phyloP scores from a whole-genome alignment of 768 basidiomycete genomes.

The Boletus barrowsii region DNA sequence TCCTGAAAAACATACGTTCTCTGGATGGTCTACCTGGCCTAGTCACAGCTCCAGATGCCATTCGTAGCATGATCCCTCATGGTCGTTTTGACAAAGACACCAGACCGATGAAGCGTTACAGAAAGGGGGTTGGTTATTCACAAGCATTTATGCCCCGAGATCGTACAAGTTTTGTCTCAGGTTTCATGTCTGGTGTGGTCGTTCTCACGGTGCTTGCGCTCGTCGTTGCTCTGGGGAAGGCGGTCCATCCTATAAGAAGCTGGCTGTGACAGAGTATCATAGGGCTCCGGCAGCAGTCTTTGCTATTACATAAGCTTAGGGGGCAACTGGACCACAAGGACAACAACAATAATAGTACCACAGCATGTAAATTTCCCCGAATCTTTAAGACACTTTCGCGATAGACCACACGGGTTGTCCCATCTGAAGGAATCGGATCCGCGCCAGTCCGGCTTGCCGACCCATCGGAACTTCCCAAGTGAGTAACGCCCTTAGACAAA shows the following conservation, averaged over 20 bases:
- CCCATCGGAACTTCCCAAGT: not conserved
- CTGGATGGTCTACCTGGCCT: conserved; percentile 59
- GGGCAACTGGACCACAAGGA: no score
- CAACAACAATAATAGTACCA: no score
- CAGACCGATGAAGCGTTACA: conserved; percentile 7
- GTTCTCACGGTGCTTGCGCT: conserved; percentile 2
- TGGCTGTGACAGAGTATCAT: no score
- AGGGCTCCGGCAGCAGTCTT: no score
- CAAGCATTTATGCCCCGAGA: not conserved
- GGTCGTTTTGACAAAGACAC: conserved; percentile 19
- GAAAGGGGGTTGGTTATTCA: not conserved
- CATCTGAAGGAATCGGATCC: not conserved
- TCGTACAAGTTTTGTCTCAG: conserved; percentile 9
- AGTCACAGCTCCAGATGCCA: conserved; percentile 23
- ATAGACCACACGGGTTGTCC: not conserved
- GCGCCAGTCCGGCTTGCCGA: not conserved
- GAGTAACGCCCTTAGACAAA: not conserved
- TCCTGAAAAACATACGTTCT: conserved; percentile 43
- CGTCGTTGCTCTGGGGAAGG: conserved; percentile 6
- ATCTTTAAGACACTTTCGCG: no score
- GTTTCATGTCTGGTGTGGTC: conserved; percentile 18
- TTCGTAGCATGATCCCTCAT: conserved; percentile 6
- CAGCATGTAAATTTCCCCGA: no score
- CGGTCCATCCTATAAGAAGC: no score
- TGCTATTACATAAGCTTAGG: no score